Base-by-base conservation (phyloP, 1,284 basidiomycete genomes). In the Cerrena zonata region DNA sequence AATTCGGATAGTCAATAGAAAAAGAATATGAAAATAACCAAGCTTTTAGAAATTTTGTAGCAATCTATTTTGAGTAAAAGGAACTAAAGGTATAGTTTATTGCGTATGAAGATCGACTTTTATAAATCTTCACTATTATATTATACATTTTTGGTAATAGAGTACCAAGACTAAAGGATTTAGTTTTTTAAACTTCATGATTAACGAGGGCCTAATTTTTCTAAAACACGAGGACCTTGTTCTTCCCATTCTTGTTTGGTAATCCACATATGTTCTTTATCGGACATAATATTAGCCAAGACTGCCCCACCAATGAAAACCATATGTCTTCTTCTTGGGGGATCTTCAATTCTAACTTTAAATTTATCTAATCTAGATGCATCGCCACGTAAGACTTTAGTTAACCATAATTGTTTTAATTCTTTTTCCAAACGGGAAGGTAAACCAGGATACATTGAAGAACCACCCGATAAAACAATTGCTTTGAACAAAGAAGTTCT, bases 331-430 rank as follows among this genome's bases (percentile, higher is more conserved):
- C 96, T 82, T 63, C 94, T 84, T 24, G 95, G 95, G 18, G 95
- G 94, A 69, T 99, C 95, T 72, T 99, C 95, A 63, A 99, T 97
- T 42, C 89, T 84, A 65, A 98, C 94, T 77, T 99, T 99, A 79
- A 99, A 99, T 88, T 97, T 94, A 92, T 98, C 67, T 45, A 43
- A 24, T 7, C 25, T 40, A 26, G 82, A 71, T 0, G 91, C 84
- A 65, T 99, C 89, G n/a, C 89, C 85, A 48, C 80, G 78, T 45
- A 99, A 77, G 12, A 98, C 92, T 18, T 87, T 79, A 5, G 91
- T 91, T 53, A 99, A 80, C 70, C 98, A 95, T 38, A 99, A 77
- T 70, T 99, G 95, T 73, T 99, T 99, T 90, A 99, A 94, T 75
- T 99, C 96, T 75, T 99, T 99, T 72, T 99, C 96, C 43, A 99